phyloP scores from a whole-genome alignment of 2,329 filamentous ascomycete species.

The Rutstroemia sp. region DNA sequence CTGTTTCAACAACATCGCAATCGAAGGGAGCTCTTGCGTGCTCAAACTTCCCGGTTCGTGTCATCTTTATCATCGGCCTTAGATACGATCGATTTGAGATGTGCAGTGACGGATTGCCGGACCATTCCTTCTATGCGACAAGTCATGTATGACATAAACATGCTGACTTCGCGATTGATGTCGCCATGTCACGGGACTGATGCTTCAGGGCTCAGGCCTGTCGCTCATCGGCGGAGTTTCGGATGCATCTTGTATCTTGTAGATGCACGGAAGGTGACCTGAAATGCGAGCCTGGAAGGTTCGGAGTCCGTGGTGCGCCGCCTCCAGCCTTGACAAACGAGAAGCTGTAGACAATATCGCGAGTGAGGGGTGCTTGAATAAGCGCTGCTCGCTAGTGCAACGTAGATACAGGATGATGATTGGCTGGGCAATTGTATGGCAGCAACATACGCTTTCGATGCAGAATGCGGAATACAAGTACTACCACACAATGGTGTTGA shows the following conservation, averaged over 20 bases:
- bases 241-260: background rate
- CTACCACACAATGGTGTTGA: no score
- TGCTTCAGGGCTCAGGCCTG: background rate
- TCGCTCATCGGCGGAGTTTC: background rate
- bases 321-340: no score
- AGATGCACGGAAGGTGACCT: no score
- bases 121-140: background rate
- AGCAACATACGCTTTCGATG: no score
- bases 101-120: background rate
- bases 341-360: no score
- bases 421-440: no score
- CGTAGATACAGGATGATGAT: no score
- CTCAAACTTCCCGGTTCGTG: background rate
- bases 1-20: background rate
- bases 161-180: conserved; percentile 1
- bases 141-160: background rate
- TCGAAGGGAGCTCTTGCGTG: conserved; percentile 1
- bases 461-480: no score
- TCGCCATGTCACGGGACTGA: conserved; percentile 5
- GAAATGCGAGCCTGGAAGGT: no score
- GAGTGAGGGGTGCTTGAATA: no score
- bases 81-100: background rate
- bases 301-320: no score
- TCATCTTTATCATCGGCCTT: background rate
- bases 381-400: no score